Conservation (phyloP, 176 grass and related monocot species). For the Oryza longistaminata region DNA sequence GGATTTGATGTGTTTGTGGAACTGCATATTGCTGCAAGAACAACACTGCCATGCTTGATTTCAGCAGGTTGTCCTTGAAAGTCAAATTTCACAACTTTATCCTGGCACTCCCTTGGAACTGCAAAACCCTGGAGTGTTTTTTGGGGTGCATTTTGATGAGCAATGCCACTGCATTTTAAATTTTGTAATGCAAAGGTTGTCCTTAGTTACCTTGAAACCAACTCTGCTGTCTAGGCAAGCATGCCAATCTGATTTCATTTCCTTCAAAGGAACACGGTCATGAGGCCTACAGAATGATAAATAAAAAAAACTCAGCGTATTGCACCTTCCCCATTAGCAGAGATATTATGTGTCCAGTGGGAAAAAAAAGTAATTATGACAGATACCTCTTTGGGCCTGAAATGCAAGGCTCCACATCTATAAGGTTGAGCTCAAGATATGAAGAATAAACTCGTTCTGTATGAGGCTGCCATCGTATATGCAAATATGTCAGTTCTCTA, state of each 20-base stretch:
- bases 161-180: background rate
- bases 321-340: background rate
- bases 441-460: slow-evolving; percentile 65
- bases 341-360: background rate
- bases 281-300: slow-evolving; percentile 58
- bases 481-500: background rate
- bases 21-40: slow-evolving; percentile 92
- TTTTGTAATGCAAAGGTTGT: background rate
- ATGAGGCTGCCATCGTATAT: slow-evolving; percentile 46
- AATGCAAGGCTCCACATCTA: slow-evolving; percentile 67
- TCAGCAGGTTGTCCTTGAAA: slow-evolving; percentile 31
- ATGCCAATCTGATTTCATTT: slow-evolving; percentile 92
- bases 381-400: slow-evolving; percentile 77
- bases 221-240: slow-evolving; percentile 77
- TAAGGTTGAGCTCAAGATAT: slow-evolving; percentile 64
- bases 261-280: slow-evolving; percentile 79
- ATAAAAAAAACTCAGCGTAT: slow-evolving; percentile 4
- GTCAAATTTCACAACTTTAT: slow-evolving; percentile 65
- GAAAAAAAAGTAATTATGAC: background rate
- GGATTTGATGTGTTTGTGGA: slow-evolving; percentile 96
- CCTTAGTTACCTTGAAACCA: slow-evolving; percentile 73
- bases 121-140: slow-evolving; percentile 52
- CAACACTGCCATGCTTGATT: slow-evolving; percentile 80
- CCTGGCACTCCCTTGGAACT: slow-evolving; percentile 61
- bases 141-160: background rate